A percentile compares a stretch with the other conserved stretches of the same genome.
Evolutionary conservation across 192 early-diverging fungal species (phyloP).

Genomic region (Coemansia sp.): DNA sequence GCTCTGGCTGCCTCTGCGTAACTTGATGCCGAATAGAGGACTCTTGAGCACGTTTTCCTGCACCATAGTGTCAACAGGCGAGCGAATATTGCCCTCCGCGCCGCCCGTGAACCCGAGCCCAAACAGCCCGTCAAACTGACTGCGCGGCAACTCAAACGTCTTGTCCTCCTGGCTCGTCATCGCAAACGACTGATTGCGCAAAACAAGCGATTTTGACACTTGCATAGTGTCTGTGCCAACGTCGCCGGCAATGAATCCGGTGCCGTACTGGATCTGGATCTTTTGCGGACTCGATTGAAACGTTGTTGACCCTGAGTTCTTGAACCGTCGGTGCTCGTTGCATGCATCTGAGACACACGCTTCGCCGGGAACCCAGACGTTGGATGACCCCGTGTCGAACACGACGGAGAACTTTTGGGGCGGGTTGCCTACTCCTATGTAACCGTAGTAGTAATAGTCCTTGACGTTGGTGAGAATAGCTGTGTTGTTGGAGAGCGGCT

Average conservation of each 20-base stretch:
- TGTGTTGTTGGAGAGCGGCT: slow-evolving; percentile 14
- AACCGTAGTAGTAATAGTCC: slow-evolving; percentile 68
- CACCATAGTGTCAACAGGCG: slow-evolving; percentile 51
- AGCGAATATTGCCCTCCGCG: slow-evolving; percentile 34
- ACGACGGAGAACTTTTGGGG: slow-evolving; percentile 70
- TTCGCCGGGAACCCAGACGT: slow-evolving; percentile 74
- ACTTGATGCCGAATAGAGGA: slow-evolving; percentile 45
- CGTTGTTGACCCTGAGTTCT: slow-evolving; percentile 64
- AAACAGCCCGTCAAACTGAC: slow-evolving; percentile 57
- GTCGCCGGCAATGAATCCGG: slow-evolving; percentile 89
- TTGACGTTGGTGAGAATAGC: slow-evolving; percentile 38
- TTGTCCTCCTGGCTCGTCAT: slow-evolving; percentile 38
- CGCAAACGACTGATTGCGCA: slow-evolving; percentile 54
- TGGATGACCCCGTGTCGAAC: slow-evolving; percentile 70
- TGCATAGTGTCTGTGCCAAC: slow-evolving; percentile 70
- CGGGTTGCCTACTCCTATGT: slow-evolving; percentile 67
- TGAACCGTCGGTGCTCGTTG: slow-evolving; percentile 81
- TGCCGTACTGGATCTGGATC: slow-evolving; percentile 94
- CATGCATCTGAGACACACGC: slow-evolving; percentile 68
- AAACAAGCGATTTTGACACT: slow-evolving; percentile 30
- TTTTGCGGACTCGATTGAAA: slow-evolving; percentile 57
- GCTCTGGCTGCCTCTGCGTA: slow-evolving; percentile 27
- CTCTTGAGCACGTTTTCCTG: slow-evolving; percentile 35
- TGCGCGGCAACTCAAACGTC: slow-evolving; percentile 43
- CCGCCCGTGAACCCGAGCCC: slow-evolving; percentile 53